Conservation (phyloP, 176 grass and related monocot species). For the Avena insularis region DNA sequence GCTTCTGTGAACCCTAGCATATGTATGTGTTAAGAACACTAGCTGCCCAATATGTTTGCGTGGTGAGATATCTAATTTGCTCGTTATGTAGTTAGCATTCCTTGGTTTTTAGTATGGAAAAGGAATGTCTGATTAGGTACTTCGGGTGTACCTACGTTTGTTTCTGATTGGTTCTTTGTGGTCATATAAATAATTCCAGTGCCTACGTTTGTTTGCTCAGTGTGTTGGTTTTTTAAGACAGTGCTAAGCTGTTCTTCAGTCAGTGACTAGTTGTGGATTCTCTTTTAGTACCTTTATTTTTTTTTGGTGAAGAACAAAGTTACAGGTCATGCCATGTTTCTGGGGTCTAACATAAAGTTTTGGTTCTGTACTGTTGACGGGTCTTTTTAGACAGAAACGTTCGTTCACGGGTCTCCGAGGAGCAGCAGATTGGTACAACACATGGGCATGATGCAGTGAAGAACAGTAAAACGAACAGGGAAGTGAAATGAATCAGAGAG, state of each 20-base stretch:
- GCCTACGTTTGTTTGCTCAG: constrained; percentile 18
- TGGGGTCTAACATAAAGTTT: constrained; percentile 12
- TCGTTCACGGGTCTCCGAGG: constrained; percentile 13
- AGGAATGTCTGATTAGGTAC: constrained; percentile 42
- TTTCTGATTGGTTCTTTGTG: no score
- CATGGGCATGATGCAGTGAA: neutral
- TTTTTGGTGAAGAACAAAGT: neutral
- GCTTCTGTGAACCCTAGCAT: constrained; percentile 57
- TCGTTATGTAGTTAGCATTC: constrained; percentile 33
- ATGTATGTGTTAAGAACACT: neutral
- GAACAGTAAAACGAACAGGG: neutral
- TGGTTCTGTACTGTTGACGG: constrained; percentile 1
- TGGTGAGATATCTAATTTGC: constrained; percentile 26
- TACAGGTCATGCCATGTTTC: constrained; percentile 3
- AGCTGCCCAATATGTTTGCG: constrained; percentile 22
- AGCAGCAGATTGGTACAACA: neutral
- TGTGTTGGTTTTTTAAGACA: constrained; percentile 5
- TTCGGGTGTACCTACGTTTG: constrained; percentile 35
- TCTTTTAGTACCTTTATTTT: neutral
- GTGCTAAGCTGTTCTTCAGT: neutral
- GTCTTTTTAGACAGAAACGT: neutral
- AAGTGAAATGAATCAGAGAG: neutral
- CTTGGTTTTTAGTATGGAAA: constrained; percentile 55
- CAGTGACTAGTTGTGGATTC: neutral
- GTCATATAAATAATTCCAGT: constrained; percentile 43